Evolutionary conservation across 2,329 filamentous ascomycete species (phyloP).

Genomic region (Neofusicoccum kwambonambiense): DNA sequence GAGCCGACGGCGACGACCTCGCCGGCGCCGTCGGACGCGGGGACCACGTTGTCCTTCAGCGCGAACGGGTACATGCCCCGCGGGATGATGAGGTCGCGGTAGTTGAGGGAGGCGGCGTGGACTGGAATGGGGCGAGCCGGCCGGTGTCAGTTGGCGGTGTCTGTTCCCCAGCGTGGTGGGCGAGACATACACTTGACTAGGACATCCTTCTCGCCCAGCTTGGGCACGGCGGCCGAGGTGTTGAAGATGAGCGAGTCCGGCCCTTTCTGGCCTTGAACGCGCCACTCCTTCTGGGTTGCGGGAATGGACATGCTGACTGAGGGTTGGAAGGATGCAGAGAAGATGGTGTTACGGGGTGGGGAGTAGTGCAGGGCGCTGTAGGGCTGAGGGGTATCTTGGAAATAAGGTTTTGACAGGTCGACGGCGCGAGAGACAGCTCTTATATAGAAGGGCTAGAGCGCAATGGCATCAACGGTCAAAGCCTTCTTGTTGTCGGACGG

Average conservation of each 20-base stretch:
- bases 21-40: conserved; percentile 54
- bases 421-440: background rate
- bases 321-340: background rate
- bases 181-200: conserved; percentile 59
- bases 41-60: conserved; percentile 41
- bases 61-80: conserved; percentile 40
- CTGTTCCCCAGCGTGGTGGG: background rate
- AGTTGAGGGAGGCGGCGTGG: conserved; percentile 50
- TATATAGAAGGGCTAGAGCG: background rate
- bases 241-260: conserved; percentile 63
- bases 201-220: conserved; percentile 68
- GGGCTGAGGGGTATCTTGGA: background rate
- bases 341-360: background rate
- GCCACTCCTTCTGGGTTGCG: conserved; percentile 57
- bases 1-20: conserved; percentile 54
- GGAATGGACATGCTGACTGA: conserved; percentile 26
- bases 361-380: too few species aligned
- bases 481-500: background rate
- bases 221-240: conserved; percentile 53
- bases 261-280: conserved; percentile 50
- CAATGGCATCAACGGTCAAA: background rate
- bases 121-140: conserved; percentile 30
- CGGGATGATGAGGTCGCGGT: conserved; percentile 50
- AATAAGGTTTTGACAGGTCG: background rate
- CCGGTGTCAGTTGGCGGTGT: background rate